Evolutionary conservation across 75 land plant species (phyloP).

Genomic region (Selaginella tamariscina): DNA sequence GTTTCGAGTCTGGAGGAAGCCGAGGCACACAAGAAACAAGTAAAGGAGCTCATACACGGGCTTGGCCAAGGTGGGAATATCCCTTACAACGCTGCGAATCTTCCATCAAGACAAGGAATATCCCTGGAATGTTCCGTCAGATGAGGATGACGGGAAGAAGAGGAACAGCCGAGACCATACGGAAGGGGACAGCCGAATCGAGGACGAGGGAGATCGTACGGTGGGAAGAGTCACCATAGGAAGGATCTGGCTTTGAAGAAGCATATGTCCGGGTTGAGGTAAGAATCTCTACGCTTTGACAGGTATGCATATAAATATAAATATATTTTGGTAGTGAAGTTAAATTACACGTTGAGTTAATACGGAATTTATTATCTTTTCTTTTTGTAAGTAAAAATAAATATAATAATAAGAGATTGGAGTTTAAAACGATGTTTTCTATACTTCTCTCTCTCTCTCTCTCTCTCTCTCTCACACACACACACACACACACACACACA

Average conservation of each 20-base stretch:
- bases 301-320: too few relatives aligned
- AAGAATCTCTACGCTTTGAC: too few relatives aligned
- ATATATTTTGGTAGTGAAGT: too few relatives aligned
- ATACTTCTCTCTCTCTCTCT: too few relatives aligned
- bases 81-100: constrained; percentile 21
- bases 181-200: constrained; percentile 5
- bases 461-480: too few relatives aligned
- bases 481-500: too few relatives aligned
- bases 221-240: constrained; percentile 34
- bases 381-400: too few relatives aligned
- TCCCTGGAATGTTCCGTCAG: too few relatives aligned
- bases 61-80: constrained; percentile 89
- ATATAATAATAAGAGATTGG: too few relatives aligned
- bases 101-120: constrained; percentile 11
- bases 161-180: constrained; percentile 17
- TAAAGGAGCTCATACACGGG: constrained; percentile 56
- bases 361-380: too few relatives aligned
- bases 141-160: constrained; percentile 21
- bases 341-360: too few relatives aligned
- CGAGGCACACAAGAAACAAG: constrained; percentile 35
- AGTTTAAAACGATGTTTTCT: too few relatives aligned
- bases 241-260: constrained; percentile 81
- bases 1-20: constrained; percentile 64
- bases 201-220: not conserved
- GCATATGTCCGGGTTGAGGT: constrained; percentile 52